These are phyloP conservation scores for Otatea glauca DNA, from an alignment of 176 grass and related monocot species.

Conservation along the genomic window DNA sequence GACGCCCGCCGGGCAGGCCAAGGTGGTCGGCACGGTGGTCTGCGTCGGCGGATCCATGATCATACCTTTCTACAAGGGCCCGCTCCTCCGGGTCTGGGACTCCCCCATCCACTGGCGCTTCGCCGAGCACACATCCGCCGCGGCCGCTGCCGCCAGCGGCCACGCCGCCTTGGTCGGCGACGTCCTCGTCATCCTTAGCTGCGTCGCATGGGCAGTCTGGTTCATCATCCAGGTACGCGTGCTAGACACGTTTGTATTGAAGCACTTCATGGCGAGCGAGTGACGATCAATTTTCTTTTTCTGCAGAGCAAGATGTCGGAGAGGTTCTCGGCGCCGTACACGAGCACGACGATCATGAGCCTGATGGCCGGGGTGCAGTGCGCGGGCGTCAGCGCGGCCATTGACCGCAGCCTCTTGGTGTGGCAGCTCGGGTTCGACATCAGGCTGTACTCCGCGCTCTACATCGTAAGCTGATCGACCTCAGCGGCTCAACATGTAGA, in stretches of 20 bases:
- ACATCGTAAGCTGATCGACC: slow-evolving; percentile 57
- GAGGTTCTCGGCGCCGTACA: slow-evolving; percentile 77
- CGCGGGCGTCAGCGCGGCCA: slow-evolving; percentile 49
- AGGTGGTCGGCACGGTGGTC: slow-evolving; percentile 65
- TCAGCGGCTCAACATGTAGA: background rate
- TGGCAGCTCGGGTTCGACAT: slow-evolving; percentile 87
- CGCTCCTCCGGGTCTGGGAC: slow-evolving; percentile 51
- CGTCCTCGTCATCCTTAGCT: slow-evolving; percentile 72
- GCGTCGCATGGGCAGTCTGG: slow-evolving; percentile 76
- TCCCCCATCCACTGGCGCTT: slow-evolving; percentile 70
- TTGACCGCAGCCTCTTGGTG: slow-evolving; percentile 53
- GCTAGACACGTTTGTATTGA: background rate
- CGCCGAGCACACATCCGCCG: slow-evolving; percentile 57
- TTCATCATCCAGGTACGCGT: slow-evolving; percentile 72
- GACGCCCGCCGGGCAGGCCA: slow-evolving; percentile 57
- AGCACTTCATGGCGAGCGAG: background rate
- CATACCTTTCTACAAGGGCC: slow-evolving; percentile 92
- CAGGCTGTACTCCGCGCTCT: slow-evolving; percentile 67
- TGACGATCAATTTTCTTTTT: background rate
- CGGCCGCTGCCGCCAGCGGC: background rate
- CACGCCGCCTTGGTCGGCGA: slow-evolving; percentile 48
- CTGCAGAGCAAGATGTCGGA: slow-evolving; percentile 74
- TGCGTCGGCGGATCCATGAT: slow-evolving; percentile 89
- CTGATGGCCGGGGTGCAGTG: slow-evolving; percentile 77
- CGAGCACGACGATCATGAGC: slow-evolving; percentile 78